Conservation (phyloP, 768 basidiomycete genomes). For the Tulasnella sp. region DNA sequence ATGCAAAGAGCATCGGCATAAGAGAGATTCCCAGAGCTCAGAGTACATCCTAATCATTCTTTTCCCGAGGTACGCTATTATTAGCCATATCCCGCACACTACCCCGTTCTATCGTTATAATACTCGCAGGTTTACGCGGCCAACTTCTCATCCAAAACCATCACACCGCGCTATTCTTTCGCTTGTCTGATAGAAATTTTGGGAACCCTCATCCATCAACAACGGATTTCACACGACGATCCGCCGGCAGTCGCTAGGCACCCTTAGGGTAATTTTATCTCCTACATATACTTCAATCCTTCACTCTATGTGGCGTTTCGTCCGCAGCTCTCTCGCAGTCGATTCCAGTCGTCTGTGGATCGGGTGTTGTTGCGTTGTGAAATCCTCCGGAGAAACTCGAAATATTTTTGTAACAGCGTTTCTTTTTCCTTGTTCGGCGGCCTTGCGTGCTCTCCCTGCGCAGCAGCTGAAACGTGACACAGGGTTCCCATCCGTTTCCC, state of each 20-base stretch:
- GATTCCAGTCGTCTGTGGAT: not conserved
- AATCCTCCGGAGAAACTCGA: not conserved
- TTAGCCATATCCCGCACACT: not conserved
- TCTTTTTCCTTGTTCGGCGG: not conserved
- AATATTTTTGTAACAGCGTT: not conserved
- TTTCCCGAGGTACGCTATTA: not conserved
- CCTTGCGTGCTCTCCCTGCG: not conserved
- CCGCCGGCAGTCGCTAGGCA: not conserved
- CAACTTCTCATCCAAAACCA: not conserved
- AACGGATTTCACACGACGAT: not conserved
- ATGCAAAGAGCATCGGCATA: not conserved
- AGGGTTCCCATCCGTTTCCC: not conserved
- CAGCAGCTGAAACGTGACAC: not conserved
- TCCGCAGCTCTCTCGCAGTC: not conserved
- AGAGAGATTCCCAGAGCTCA: conserved; percentile 3
- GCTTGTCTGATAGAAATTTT: not conserved
- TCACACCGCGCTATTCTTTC: not conserved
- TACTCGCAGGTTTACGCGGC: not conserved
- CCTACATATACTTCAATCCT: not conserved
- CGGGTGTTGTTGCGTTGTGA: not conserved
- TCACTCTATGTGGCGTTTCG: not conserved
- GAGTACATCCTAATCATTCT: not conserved
- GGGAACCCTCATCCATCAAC: not conserved
- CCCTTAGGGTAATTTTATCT: not conserved
- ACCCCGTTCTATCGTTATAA: no score